Evolutionary conservation across 2,329 filamentous ascomycete genomes (phyloP).

Genomic region (Talaromyces albobiverticillius): DNA sequence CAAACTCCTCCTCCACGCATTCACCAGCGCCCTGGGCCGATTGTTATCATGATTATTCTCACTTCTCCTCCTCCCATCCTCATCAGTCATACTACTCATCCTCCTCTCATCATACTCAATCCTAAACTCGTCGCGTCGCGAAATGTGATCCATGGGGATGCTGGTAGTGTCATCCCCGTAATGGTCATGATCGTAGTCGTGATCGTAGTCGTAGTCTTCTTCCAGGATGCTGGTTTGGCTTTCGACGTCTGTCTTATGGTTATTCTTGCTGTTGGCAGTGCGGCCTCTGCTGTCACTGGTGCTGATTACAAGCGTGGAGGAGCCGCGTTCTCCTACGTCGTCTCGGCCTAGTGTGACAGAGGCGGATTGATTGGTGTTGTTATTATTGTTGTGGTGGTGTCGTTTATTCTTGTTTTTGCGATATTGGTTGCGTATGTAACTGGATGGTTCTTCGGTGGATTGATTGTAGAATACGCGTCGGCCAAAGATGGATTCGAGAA

Average conservation of each 20-base stretch:
- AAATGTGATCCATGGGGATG: conserved; percentile 11
- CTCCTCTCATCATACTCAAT: conserved; percentile 12
- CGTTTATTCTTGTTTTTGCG: not conserved
- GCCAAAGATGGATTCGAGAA: conserved; percentile 13
- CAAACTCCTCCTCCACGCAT: conserved; percentile 9
- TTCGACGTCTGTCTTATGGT: conserved; percentile 6
- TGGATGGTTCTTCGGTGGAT: not conserved
- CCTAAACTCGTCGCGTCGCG: conserved; percentile 9
- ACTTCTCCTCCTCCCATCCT: not conserved
- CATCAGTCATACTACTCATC: not conserved
- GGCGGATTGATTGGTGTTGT: not conserved
- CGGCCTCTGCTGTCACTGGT: not conserved
- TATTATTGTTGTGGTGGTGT: not conserved
- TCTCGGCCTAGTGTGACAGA: not conserved
- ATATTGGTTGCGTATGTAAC: not conserved
- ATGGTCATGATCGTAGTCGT: not conserved
- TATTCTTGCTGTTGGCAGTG: conserved; percentile 2
- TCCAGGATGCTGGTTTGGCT: conserved; percentile 11
- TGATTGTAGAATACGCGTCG: conserved; percentile 8
- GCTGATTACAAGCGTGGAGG: not conserved
- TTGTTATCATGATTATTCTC: too few relatives aligned
- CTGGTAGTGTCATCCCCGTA: not conserved
- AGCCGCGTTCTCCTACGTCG: not conserved
- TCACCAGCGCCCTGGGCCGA: not conserved
- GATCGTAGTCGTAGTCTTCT: not conserved